Evolutionary conservation across 805 yeast species (phyloP).

Genomic region (Peterozyma xylosa): DNA sequence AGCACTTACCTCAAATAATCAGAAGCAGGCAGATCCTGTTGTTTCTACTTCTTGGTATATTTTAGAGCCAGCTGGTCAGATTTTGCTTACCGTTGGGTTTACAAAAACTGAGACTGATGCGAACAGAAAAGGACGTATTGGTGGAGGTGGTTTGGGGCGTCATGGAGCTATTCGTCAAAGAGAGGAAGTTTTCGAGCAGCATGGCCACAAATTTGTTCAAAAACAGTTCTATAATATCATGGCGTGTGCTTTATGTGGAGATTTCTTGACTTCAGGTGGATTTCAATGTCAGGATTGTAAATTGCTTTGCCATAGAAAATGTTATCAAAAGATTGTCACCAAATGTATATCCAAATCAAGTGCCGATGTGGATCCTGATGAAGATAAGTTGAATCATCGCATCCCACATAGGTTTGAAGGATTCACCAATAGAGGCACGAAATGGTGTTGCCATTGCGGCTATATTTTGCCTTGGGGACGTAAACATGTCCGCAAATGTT

Average conservation of each 20-base stretch:
- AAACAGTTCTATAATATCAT: constrained; percentile 92
- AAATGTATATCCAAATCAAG: constrained; percentile 77
- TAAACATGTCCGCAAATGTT: constrained; percentile 86
- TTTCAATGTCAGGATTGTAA: constrained; percentile 82
- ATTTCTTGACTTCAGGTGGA: constrained; percentile 82
- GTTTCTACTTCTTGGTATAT: constrained; percentile 79
- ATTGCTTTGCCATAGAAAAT: constrained; percentile 73
- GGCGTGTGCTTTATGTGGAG: constrained; percentile 98
- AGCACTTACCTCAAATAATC: constrained; percentile 7
- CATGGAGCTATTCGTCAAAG: constrained; percentile 97
- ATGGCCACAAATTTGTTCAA: constrained; percentile 95
- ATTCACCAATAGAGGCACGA: constrained; percentile 87
- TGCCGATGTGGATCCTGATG: constrained; percentile 62
- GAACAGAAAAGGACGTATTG: constrained; percentile 40
- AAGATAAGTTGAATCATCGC: constrained; percentile 82
- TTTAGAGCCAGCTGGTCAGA: constrained; percentile 91
- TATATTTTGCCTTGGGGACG: constrained; percentile 92
- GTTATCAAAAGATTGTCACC: constrained; percentile 74
- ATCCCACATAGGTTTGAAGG: constrained; percentile 96
- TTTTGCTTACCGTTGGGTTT: constrained; percentile 70
- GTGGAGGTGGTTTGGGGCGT: constrained; percentile 80
- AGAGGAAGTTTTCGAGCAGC: constrained; percentile 85
- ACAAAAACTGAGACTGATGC: constrained; percentile 48
- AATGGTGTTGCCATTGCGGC: constrained; percentile 99
- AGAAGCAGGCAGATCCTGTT: constrained; percentile 17